phyloP scores from a whole-genome alignment of 805 yeast species.

The Monosporozyma solicola region DNA sequence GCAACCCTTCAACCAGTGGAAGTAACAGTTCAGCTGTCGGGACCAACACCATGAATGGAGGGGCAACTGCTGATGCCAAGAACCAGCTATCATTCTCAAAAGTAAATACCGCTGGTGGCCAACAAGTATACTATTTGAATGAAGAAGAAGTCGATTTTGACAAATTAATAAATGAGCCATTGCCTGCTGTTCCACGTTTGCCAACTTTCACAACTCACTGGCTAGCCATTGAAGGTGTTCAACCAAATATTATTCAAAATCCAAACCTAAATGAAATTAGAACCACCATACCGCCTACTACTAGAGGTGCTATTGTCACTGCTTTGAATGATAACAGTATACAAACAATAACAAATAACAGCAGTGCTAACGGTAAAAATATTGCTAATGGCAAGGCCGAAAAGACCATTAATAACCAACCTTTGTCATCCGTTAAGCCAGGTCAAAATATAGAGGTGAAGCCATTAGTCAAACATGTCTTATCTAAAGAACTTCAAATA shows the following conservation, averaged over 20 bases:
- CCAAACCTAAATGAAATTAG: conserved; percentile 73
- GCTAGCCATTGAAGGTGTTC: conserved; percentile 98
- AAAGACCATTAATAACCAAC: conserved; percentile 5
- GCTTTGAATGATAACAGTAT: conserved; percentile 44
- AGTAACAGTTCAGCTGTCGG: background rate
- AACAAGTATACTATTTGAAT: conserved; percentile 83
- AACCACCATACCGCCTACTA: conserved; percentile 56
- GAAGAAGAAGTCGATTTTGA: conserved; percentile 93
- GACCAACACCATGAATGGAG: background rate
- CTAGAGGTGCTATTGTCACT: conserved; percentile 75
- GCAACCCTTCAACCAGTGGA: background rate
- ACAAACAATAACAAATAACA: conserved; percentile 17
- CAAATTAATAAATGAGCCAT: conserved; percentile 81
- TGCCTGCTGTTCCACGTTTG: conserved; percentile 90
- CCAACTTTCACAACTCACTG: conserved; percentile 93
- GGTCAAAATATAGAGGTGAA: conserved; percentile 52
- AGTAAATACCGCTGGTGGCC: conserved; percentile 86
- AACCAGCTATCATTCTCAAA: conserved; percentile 73
- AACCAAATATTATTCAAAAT: conserved; percentile 94
- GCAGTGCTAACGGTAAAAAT: conserved; percentile 14
- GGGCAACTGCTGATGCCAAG: conserved; percentile 28
- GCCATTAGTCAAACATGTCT: conserved; percentile 89
- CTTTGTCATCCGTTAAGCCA: conserved; percentile 30
- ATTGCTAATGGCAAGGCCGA: background rate
- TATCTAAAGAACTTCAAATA: conserved; percentile 87